Base-by-base conservation (phyloP, 345 rosid genomes). In the Euphorbia lathyris region DNA sequence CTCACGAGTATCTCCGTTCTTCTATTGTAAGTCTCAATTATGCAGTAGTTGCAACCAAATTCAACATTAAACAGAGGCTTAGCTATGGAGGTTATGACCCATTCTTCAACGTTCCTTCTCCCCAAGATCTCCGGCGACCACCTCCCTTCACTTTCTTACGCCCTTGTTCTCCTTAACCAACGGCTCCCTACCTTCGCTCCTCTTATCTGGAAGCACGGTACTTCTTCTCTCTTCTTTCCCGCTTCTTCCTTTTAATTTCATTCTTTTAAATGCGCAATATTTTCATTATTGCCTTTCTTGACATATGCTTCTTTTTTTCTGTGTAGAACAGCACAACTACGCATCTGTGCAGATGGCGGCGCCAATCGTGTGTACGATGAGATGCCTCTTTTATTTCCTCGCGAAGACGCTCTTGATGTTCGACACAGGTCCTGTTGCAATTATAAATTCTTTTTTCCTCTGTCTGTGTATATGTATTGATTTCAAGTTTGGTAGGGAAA, bases 311-410 rank as follows among this genome's bases (percentile, higher is more conserved):
- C 4, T 14, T 9, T 50, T 66, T 68, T 77, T 79, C 38, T 63
- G 75, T 74, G 72, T 80, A 79, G 87, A 82, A 77, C 94, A 96
- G 99, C 97, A 75, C 81, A 63, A 72, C 70, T 96, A 63, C 90
- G 88, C 66, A 60, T 92, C 58, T 96, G 98, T 57, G 99, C 98
- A 61, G 99, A 96, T 78, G 99, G 99, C 19, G 99, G 99, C 65
- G 99, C 99, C 56, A 96, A 96, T 73, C 99, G 98, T 3, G 43
- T 96, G 74, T 89, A 70, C 76, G 99, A 96, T 36, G 98, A 92
- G 65, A 82, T 96, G 78, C 97, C 99, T 70, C 84, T 56, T 11
- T 76, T 90, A 53, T 76, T 90, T 58, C 95, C 96, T 25, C 26
- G 20, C 1, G 88, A 90, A 66, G 89, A 86, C 61, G 86, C 89